phyloP scores from a whole-genome alignment of 352 stramenopile species.

The Saprolegnia parasitica region DNA sequence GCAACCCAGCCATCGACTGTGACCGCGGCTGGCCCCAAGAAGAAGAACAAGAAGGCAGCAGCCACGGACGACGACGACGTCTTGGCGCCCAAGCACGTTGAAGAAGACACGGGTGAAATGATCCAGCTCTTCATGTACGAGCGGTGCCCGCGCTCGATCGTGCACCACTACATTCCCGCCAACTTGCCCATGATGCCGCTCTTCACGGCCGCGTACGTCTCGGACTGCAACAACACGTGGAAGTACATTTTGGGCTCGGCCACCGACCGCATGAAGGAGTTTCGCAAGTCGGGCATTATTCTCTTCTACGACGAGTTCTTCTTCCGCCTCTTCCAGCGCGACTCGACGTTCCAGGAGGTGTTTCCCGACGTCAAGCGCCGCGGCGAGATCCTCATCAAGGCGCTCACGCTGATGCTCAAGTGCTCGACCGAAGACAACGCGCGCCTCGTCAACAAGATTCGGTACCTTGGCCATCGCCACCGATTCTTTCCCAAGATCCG shows the following conservation, averaged over 20 bases:
- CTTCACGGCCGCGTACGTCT: conserved; percentile 26
- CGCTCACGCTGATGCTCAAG: conserved; percentile 28
- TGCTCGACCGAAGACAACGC: conserved; percentile 26
- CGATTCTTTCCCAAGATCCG: conserved; percentile 29
- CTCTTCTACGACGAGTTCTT: conserved; percentile 30
- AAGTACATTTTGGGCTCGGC: conserved; percentile 30
- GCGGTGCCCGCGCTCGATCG: conserved; percentile 23
- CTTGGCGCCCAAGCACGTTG: neutral
- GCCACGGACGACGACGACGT: neutral
- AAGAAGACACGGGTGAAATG: conserved; percentile 27
- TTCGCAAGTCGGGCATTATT: conserved; percentile 26
- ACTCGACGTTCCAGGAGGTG: conserved; percentile 28
- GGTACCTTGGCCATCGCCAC: conserved; percentile 29
- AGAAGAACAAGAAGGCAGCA: neutral
- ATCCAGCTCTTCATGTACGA: conserved; percentile 28
- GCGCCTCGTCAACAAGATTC: conserved; percentile 28
- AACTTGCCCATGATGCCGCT: conserved; percentile 30
- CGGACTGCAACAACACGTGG: conserved; percentile 30
- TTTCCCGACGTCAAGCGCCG: conserved; percentile 26
- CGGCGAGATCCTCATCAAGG: conserved; percentile 29
- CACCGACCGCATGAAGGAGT: conserved; percentile 29
- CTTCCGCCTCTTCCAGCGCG: conserved; percentile 27
- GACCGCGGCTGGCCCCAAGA: neutral
- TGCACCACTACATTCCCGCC: conserved; percentile 29
- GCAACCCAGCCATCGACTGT: neutral